Percentiles rank a stretch among this genome's conserved stretches.
These are phyloP conservation scores for Boletus sp. DNA, from an alignment of 1,284 basidiomycete species.

Conservation along the genomic window DNA sequence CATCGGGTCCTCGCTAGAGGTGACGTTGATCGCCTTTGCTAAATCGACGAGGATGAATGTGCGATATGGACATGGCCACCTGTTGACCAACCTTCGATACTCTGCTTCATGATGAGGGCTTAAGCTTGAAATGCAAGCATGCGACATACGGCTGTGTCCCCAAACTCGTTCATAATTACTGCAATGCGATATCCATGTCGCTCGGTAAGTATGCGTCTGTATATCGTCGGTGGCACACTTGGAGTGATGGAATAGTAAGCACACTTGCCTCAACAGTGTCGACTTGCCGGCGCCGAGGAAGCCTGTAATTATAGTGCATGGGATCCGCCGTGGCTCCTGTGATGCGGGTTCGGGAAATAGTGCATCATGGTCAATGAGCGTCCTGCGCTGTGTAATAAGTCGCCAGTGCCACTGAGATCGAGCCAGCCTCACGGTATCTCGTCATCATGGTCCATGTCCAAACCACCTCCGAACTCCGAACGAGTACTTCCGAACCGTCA, in stretches of 20 bases:
- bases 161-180: slow-evolving; percentile 96
- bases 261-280: slow-evolving; percentile 68
- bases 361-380: slow-evolving; percentile 43
- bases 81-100: slow-evolving; percentile 54
- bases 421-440: slow-evolving; percentile 45
- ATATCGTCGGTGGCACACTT: neutral
- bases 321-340: slow-evolving; percentile 46
- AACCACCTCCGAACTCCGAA: slow-evolving; percentile 29
- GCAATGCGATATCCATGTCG: slow-evolving; percentile 91
- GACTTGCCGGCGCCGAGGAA: slow-evolving; percentile 92
- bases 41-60: slow-evolving; percentile 7
- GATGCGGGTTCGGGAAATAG: neutral
- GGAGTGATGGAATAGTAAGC: neutral
- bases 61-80: slow-evolving; percentile 33
- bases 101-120: slow-evolving; percentile 37
- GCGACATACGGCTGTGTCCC: slow-evolving; percentile 73
- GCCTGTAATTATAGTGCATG: slow-evolving; percentile 87
- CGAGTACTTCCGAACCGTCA: slow-evolving; percentile 19
- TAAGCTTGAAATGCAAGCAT: slow-evolving; percentile 5
- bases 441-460: slow-evolving; percentile 35
- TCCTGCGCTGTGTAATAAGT: slow-evolving; percentile 19
- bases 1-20: slow-evolving; percentile 59
- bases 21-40: slow-evolving; percentile 77
- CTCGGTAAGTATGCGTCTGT: slow-evolving; percentile 82
- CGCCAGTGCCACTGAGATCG: neutral